Evolutionary conservation across 176 grass and related monocot genomes (phyloP).

Genomic region (Raddia distichophylla): DNA sequence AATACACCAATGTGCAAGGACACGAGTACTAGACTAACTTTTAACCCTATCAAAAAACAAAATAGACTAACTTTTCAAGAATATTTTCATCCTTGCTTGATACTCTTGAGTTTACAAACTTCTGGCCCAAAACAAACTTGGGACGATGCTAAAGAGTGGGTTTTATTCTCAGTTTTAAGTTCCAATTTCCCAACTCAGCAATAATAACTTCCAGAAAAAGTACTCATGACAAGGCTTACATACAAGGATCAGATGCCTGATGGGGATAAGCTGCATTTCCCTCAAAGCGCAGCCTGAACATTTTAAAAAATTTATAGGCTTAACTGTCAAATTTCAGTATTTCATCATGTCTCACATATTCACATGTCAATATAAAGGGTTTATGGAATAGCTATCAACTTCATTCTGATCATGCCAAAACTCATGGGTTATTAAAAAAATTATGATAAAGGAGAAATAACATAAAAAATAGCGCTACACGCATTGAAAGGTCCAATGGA

Average conservation of each 20-base stretch:
- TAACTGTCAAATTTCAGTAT: constrained; percentile 22
- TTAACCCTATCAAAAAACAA: neutral
- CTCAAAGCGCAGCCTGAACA: neutral
- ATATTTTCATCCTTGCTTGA: neutral
- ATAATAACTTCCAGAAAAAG: constrained; percentile 19
- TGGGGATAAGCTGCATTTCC: constrained; percentile 9
- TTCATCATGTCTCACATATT: too few relatives aligned
- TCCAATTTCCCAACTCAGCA: constrained; percentile 3
- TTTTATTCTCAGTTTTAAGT: neutral
- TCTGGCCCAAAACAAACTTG: neutral
- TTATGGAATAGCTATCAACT: neutral
- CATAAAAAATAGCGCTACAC: neutral
- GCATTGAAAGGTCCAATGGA: constrained; percentile 13
- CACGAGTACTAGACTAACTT: neutral
- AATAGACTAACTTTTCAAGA: neutral
- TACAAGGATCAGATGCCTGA: neutral
- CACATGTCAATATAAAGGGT: neutral
- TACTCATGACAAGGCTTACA: neutral
- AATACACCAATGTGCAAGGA: neutral
- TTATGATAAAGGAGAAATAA: neutral
- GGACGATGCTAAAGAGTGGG: neutral
- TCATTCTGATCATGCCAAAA: neutral
- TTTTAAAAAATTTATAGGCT: neutral
- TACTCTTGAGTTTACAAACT: neutral
- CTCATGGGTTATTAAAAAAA: neutral